These are phyloP conservation scores for Craspedostauros australis DNA, from an alignment of 108 stramenopile genomes.

Conservation along the genomic window DNA sequence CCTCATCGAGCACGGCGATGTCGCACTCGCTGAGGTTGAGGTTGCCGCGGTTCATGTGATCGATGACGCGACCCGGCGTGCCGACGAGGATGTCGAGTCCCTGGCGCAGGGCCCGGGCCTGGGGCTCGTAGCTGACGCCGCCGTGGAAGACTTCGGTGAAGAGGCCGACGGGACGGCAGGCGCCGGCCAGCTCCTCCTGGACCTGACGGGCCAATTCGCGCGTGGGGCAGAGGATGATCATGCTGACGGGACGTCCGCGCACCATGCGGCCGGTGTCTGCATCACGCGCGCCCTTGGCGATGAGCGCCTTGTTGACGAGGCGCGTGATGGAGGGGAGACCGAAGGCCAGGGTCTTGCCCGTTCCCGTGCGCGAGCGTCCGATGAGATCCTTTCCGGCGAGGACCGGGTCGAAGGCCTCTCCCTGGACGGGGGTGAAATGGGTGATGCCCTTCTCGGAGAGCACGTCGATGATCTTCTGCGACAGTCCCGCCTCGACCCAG, in stretches of 20 bases:
- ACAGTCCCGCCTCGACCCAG: conserved; percentile 63
- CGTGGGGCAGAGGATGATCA: conserved; percentile 96
- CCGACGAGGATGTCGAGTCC: conserved; percentile 97
- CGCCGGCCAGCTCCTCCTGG: conserved; percentile 71
- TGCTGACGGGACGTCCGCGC: conserved; percentile 81
- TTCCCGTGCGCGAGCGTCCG: conserved; percentile 95
- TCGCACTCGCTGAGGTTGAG: conserved; percentile 77
- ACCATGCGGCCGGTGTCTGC: conserved; percentile 34
- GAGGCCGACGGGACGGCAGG: conserved; percentile 74
- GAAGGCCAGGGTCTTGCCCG: conserved; percentile 99
- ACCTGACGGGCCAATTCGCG: conserved; percentile 99
- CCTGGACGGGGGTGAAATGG: conserved; percentile 87
- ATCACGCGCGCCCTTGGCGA: conserved; percentile 52
- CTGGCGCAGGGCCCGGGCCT: conserved; percentile 67
- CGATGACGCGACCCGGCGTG: conserved; percentile 97
- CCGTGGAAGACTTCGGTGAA: conserved; percentile 90
- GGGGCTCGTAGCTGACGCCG: conserved; percentile 90
- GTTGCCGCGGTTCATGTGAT: conserved; percentile 93
- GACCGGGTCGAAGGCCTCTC: conserved; percentile 84
- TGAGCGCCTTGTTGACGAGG: conserved; percentile 35
- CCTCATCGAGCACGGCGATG: conserved; percentile 95
- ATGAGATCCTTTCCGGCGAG: conserved; percentile 91
- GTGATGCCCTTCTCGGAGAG: conserved; percentile 78
- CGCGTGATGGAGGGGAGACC: conserved; percentile 88
- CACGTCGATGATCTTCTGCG: conserved; percentile 71